These are phyloP conservation scores for Carex pumila DNA, from an alignment of 176 grass and related monocot species.

Conservation along the genomic window DNA sequence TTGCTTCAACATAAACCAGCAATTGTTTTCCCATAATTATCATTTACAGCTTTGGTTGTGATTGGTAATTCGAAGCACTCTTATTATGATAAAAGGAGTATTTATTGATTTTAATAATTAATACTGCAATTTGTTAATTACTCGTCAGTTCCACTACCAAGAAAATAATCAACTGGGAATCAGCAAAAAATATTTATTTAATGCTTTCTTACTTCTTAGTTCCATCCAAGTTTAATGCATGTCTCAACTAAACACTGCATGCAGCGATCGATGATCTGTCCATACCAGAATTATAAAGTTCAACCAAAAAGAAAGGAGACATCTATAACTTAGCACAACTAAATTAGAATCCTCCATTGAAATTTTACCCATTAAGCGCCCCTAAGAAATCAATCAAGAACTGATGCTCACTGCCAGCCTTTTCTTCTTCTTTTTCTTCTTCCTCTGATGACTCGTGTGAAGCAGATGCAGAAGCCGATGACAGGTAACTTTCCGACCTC, in stretches of 20 bases:
- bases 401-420: not conserved
- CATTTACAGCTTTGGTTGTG: not conserved
- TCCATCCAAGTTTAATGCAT: not conserved
- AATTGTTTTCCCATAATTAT: not conserved
- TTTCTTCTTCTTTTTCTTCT: not conserved
- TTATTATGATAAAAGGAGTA: not conserved
- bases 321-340: not conserved
- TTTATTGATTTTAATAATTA: not conserved
- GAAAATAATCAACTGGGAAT: not conserved
- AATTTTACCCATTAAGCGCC: conserved; percentile 7
- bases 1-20: not conserved
- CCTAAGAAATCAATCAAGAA: conserved; percentile 24
- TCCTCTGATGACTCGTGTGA: not conserved
- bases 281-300: not conserved
- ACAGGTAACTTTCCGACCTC: not conserved
- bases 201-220: not conserved
- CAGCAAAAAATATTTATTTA: not conserved
- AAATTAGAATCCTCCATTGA: not conserved
- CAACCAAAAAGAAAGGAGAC: not conserved
- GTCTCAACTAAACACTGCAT: not conserved
- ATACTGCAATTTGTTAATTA: not conserved
- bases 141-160: not conserved
- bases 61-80: not conserved
- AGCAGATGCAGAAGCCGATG: not conserved
- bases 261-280: not conserved